Percentiles rank a stretch among this genome's conserved stretches.
These are phyloP conservation scores for Ascochyta clinopodiicola DNA, from an alignment of 2,329 filamentous ascomycete species.

Conservation along the genomic window DNA sequence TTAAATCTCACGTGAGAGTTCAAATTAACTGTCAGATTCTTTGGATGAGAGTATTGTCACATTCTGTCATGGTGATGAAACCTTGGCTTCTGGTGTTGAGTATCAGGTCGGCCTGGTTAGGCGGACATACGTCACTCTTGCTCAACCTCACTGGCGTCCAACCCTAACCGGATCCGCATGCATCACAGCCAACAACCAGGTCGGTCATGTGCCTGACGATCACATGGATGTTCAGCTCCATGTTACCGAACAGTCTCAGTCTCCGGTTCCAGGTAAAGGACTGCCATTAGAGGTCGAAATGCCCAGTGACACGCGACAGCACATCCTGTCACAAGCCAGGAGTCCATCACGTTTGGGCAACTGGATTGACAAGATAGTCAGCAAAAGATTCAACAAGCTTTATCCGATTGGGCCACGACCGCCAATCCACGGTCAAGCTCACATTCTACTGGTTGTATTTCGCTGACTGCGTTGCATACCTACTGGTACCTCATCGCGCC, in stretches of 20 bases:
- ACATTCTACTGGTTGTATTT: constrained; percentile 19
- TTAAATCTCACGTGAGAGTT: neutral
- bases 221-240: neutral
- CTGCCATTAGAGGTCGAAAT: neutral
- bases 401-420: constrained; percentile 25
- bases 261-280: neutral
- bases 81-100: constrained; percentile 10
- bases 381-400: constrained; percentile 5
- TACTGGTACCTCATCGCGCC: constrained; percentile 14
- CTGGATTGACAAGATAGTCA: constrained; percentile 4
- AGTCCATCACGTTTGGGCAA: constrained; percentile 1
- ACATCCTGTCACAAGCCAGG: constrained; percentile 13
- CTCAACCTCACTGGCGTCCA: neutral
- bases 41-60: neutral
- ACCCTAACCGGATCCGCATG: constrained; percentile 5
- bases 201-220: constrained; percentile 8
- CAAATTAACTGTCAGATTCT: neutral
- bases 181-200: constrained; percentile 3
- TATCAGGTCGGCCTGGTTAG: neutral
- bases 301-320: constrained; percentile 17
- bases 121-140: constrained; percentile 7
- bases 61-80: neutral
- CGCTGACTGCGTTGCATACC: constrained; percentile 2
- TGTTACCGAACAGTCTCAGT: constrained; percentile 6
- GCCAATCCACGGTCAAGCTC: constrained; percentile 13